Evolutionary conservation across 2,329 filamentous ascomycete genomes (phyloP).

Genomic region (Sphaerulina vaccinii): DNA sequence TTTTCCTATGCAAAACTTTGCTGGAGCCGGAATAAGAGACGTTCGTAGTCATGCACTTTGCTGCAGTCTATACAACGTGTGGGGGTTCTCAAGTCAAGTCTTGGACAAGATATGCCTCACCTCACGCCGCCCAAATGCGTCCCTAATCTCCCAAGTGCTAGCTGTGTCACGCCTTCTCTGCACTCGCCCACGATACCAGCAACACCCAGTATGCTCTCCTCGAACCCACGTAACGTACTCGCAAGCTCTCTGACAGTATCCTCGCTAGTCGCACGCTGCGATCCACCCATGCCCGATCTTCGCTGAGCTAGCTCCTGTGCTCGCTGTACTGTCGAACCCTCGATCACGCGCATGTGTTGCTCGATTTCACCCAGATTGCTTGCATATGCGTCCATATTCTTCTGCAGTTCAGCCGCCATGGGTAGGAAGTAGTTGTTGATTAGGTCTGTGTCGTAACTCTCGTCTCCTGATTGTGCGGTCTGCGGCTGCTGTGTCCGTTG

Average conservation of each 20-base stretch:
- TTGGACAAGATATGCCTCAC: too few relatives aligned
- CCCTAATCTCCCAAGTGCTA: conserved; percentile 36
- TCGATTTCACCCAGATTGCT: conserved; percentile 50
- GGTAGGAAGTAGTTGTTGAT: conserved; percentile 47
- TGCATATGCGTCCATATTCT: conserved; percentile 43
- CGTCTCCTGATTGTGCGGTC: conserved; percentile 16
- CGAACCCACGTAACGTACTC: conserved; percentile 49
- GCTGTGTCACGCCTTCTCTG: conserved; percentile 49
- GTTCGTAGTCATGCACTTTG: too few relatives aligned
- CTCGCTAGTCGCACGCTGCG: conserved; percentile 21
- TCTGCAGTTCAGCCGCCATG: conserved; percentile 42
- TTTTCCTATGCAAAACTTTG: too few relatives aligned
- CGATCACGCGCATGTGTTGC: conserved; percentile 50
- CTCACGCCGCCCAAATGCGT: conserved; percentile 4
- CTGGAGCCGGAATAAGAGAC: too few relatives aligned
- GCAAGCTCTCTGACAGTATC: conserved; percentile 47
- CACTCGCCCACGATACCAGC: conserved; percentile 49
- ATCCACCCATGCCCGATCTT: conserved; percentile 25
- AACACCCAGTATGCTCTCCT: conserved; percentile 50
- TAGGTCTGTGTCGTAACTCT: conserved; percentile 45
- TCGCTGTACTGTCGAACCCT: conserved; percentile 45
- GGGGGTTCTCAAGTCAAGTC: too few relatives aligned
- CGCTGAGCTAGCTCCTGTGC: conserved; percentile 42
- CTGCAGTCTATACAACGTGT: too few relatives aligned
- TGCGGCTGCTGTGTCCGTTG: conserved; percentile 23